phyloP scores from a whole-genome alignment of 306 rosid genomes.

The Hippophae gyantsensis region DNA sequence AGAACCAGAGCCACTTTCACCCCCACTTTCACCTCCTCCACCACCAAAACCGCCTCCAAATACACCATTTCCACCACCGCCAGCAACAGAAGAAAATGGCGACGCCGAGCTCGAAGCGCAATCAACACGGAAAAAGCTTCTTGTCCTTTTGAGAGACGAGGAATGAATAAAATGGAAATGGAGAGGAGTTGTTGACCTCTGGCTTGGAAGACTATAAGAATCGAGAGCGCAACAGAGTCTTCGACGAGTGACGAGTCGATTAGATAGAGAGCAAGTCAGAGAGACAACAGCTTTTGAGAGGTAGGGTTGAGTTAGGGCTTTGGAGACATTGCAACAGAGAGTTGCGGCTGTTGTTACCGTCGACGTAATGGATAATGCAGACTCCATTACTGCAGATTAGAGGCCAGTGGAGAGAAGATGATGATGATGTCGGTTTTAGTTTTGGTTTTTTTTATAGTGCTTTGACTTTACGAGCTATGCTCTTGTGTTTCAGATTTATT shows the following conservation, averaged over 20 bases:
- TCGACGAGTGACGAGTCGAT: slow-evolving; percentile 29
- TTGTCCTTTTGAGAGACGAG: slow-evolving; percentile 19
- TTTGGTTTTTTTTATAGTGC: slow-evolving; percentile 21
- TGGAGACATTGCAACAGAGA: slow-evolving; percentile 32
- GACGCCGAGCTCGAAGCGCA: slow-evolving; percentile 48
- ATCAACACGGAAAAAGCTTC: slow-evolving; percentile 25
- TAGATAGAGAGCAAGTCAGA: slow-evolving; percentile 17
- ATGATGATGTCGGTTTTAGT: background rate
- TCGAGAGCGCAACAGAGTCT: slow-evolving; percentile 25
- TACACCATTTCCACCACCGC: slow-evolving; percentile 52
- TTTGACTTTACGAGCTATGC: too few relatives aligned
- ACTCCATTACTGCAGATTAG: slow-evolving; percentile 47
- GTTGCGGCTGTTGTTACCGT: slow-evolving; percentile 36
- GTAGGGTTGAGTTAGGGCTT: slow-evolving; percentile 38
- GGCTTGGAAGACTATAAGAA: slow-evolving; percentile 14
- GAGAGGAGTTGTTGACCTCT: slow-evolving; percentile 5
- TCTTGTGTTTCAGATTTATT: too few relatives aligned
- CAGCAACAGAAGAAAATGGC: slow-evolving; percentile 31
- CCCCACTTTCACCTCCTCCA: slow-evolving; percentile 32
- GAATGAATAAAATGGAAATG: slow-evolving; percentile 11
- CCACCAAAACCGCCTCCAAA: slow-evolving; percentile 34
- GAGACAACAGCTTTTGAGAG: slow-evolving; percentile 12
- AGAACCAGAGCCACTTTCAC: slow-evolving; percentile 41
- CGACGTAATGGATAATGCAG: slow-evolving; percentile 26
- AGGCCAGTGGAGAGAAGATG: too few relatives aligned